Evolutionary conservation across 148 eudicot genomes (phyloP).

Genomic region (Silene latifolia): DNA sequence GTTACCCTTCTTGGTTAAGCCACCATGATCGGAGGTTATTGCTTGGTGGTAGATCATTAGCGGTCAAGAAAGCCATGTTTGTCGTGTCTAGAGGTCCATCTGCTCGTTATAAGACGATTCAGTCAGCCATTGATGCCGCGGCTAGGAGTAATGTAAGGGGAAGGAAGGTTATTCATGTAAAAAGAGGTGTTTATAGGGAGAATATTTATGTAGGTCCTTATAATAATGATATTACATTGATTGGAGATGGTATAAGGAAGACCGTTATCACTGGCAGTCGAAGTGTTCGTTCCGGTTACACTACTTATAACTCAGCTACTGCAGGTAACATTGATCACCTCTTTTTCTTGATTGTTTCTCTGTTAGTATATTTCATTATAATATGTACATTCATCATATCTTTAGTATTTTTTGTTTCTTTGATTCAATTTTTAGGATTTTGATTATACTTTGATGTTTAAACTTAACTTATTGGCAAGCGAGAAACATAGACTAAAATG

Average conservation of each 20-base stretch:
- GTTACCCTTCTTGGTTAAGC: conserved; percentile 35
- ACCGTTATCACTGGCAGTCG: conserved; percentile 56
- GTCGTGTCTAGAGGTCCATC: conserved; percentile 42
- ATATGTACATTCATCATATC: neutral
- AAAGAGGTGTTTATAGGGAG: conserved; percentile 45
- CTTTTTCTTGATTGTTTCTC: neutral
- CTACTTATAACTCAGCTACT: conserved; percentile 67
- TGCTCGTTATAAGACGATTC: conserved; percentile 35
- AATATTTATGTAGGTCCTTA: conserved; percentile 34
- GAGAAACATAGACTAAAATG: neutral
- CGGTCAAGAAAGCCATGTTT: conserved; percentile 20
- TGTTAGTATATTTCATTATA: neutral
- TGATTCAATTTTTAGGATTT: too few species aligned
- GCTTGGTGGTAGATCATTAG: conserved; percentile 19
- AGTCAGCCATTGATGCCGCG: conserved; percentile 52
- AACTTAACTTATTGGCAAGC: neutral
- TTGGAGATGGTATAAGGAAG: conserved; percentile 60
- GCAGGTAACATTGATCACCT: conserved; percentile 39
- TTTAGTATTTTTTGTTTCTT: too few species aligned
- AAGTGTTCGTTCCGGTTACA: conserved; percentile 51
- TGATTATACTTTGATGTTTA: too few species aligned
- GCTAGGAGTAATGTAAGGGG: conserved; percentile 25
- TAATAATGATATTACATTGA: conserved; percentile 50
- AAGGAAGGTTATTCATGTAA: conserved; percentile 38
- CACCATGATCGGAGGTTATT: conserved; percentile 27